phyloP scores from a whole-genome alignment of 202 grass and related monocot species.

The Panicum virgatum region DNA sequence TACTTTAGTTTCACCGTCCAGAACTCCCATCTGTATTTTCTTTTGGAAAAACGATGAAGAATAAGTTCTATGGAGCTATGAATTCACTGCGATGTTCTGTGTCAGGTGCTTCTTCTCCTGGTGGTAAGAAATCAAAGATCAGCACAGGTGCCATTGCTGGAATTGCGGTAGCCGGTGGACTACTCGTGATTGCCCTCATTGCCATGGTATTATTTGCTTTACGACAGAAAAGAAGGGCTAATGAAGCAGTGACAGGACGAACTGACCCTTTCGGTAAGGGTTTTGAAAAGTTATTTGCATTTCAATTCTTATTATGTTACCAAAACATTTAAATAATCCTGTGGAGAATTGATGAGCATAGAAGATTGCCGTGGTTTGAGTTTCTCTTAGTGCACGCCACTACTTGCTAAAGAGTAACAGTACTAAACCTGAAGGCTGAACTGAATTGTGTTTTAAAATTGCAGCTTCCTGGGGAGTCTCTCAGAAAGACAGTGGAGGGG shows the following conservation, averaged over 20 bases:
- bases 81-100: slow-evolving; percentile 34
- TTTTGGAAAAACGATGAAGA: background rate
- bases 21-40: background rate
- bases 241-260: slow-evolving; percentile 32
- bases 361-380: background rate
- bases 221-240: slow-evolving; percentile 59
- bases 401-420: background rate
- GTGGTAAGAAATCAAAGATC: slow-evolving; percentile 48
- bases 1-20: slow-evolving; percentile 25
- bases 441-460: slow-evolving; percentile 31
- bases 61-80: background rate
- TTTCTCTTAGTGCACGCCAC: background rate
- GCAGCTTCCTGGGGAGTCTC: slow-evolving; percentile 54
- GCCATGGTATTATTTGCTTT: slow-evolving; percentile 61
- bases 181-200: slow-evolving; percentile 77
- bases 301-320: slow-evolving; percentile 1
- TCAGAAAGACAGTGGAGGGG: slow-evolving; percentile 58
- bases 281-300: background rate
- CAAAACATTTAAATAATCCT: background rate
- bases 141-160: slow-evolving; percentile 61
- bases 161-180: slow-evolving; percentile 56
- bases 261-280: slow-evolving; percentile 77
- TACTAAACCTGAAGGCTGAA: background rate
- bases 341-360: slow-evolving; percentile 6
- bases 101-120: slow-evolving; percentile 40